Evolutionary conservation across 2,329 filamentous ascomycete genomes (phyloP).

Genomic region (Cryphonectria japonica): DNA sequence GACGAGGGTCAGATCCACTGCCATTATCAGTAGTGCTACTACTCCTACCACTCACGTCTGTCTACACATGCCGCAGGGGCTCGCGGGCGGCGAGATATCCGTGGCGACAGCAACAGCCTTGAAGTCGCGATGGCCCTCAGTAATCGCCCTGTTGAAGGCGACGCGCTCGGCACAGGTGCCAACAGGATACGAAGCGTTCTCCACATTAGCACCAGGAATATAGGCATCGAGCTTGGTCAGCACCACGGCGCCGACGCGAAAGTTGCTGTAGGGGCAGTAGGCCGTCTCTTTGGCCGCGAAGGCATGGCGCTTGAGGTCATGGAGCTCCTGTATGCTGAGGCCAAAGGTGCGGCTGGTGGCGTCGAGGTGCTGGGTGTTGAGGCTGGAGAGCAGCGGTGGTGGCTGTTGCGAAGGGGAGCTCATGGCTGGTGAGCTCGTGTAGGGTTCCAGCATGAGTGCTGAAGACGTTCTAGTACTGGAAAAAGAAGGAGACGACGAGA

Average conservation of each 20-base stretch:
- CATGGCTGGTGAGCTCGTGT: constrained; percentile 20
- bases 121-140: constrained; percentile 61
- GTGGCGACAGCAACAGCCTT: constrained; percentile 85
- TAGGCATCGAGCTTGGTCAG: constrained; percentile 55
- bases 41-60: constrained; percentile 68
- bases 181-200: constrained; percentile 92
- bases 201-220: constrained; percentile 82
- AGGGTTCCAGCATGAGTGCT: neutral
- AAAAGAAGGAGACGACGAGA: neutral
- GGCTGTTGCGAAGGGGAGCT: constrained; percentile 20
- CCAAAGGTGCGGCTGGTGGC: constrained; percentile 44
- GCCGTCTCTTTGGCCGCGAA: constrained; percentile 75
- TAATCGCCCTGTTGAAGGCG: constrained; percentile 81
- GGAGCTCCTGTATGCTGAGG: constrained; percentile 67
- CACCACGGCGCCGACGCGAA: constrained; percentile 85
- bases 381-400: constrained; percentile 33
- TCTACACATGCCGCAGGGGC: constrained; percentile 94
- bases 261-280: constrained; percentile 92
- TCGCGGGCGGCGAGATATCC: constrained; percentile 69
- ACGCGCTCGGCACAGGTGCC: constrained; percentile 95
- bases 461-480: neutral
- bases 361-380: constrained; percentile 34
- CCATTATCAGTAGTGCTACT: no score
- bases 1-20: neutral
- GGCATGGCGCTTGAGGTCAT: constrained; percentile 63